These are phyloP conservation scores for Prunus campanulata DNA, from an alignment of 306 rosid species.

Conservation along the genomic window DNA sequence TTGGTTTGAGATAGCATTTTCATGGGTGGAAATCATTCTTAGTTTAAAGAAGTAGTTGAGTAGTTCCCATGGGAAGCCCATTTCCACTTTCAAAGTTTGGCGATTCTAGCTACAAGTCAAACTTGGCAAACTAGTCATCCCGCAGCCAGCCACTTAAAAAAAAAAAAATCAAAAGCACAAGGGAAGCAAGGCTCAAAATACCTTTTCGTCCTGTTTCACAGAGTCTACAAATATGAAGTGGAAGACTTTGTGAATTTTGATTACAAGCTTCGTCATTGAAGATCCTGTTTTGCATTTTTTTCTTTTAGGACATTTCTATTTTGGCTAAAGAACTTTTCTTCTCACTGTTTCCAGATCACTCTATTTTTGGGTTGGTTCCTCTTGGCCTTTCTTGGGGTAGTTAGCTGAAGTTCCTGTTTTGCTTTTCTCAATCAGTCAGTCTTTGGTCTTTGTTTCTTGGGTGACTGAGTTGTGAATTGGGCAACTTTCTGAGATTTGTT, in stretches of 20 bases:
- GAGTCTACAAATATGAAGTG: not conserved
- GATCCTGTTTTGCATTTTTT: not conserved
- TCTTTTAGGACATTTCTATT: not conserved
- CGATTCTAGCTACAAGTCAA: constrained; percentile 47
- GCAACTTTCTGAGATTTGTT: not conserved
- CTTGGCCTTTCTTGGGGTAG: not conserved
- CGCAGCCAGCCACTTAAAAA: not conserved
- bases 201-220: not conserved
- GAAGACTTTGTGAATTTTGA: not conserved
- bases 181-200: not conserved
- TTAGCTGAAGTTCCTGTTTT: not conserved
- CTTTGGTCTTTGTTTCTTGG: not conserved
- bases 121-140: constrained; percentile 18
- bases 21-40: not conserved
- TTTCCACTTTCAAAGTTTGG: constrained; percentile 33
- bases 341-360: not conserved
- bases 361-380: not conserved
- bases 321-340: not conserved
- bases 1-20: not conserved
- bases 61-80: not conserved
- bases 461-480: not conserved
- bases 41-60: not conserved
- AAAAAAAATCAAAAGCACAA: not conserved
- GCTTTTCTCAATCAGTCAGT: no score
- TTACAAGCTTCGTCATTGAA: not conserved